A percentile compares a stretch with the other conserved stretches of the same genome.
These are phyloP conservation scores for Dryadomyces quercivorus DNA, from an alignment of 2,329 filamentous ascomycete genomes.

Conservation along the genomic window DNA sequence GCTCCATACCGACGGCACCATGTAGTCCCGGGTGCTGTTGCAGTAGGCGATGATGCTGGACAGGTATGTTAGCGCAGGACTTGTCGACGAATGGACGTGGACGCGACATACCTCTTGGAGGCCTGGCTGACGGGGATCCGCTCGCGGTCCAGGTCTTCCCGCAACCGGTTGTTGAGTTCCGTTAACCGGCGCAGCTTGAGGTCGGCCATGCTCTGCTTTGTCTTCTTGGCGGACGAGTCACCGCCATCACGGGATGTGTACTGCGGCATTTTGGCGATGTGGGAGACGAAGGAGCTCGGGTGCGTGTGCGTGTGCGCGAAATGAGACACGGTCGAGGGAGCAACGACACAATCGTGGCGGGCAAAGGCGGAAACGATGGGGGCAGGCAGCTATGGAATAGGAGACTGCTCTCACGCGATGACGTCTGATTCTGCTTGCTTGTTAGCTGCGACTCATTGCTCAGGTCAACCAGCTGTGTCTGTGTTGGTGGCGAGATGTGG, in stretches of 20 bases:
- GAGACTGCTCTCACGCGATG: no score
- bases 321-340: not conserved
- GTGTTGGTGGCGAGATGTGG: no score
- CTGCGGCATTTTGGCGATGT: slow-evolving; percentile 42
- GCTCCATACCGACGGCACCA: slow-evolving; percentile 97
- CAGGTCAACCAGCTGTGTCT: no score
- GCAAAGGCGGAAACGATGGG: not conserved
- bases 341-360: not conserved
- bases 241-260: slow-evolving; percentile 56
- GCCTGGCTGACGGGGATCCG: slow-evolving; percentile 93
- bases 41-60: slow-evolving; percentile 91
- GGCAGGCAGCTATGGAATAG: no score
- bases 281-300: slow-evolving; percentile 10
- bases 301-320: not conserved
- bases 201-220: slow-evolving; percentile 99
- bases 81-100: slow-evolving; percentile 4
- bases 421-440: no score
- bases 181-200: slow-evolving; percentile 92
- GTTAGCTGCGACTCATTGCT: no score
- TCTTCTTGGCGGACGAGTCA: slow-evolving; percentile 66
- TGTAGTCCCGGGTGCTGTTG: slow-evolving; percentile 95
- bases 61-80: not conserved
- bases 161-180: slow-evolving; percentile 89
- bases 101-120: slow-evolving; percentile 55
- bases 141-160: slow-evolving; percentile 90